Evolutionary conservation across 2,329 filamentous ascomycete genomes (phyloP).

Genomic region (Diaporthe helianthi): DNA sequence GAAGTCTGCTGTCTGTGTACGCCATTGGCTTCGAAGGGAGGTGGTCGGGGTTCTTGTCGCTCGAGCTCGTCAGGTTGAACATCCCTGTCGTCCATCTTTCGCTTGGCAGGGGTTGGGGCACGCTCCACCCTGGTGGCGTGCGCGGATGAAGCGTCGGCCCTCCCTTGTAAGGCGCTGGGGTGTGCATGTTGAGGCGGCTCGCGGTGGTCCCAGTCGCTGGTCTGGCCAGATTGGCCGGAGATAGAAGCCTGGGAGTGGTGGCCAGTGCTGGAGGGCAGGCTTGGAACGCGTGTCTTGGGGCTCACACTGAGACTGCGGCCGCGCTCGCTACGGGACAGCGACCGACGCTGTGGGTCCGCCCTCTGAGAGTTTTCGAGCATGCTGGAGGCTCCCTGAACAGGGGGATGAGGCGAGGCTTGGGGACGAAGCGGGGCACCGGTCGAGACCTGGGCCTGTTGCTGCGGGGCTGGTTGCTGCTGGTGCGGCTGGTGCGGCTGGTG

Average conservation of each 20-base stretch:
- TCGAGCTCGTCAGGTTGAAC: conserved; percentile 60
- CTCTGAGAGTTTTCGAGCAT: conserved; percentile 49
- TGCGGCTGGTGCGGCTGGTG: conserved; percentile 15
- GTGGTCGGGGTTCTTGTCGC: conserved; percentile 54
- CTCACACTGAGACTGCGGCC: conserved; percentile 78
- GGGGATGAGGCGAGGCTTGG: conserved; percentile 41
- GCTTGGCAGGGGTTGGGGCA: conserved; percentile 52
- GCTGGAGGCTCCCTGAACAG: conserved; percentile 51
- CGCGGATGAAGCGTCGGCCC: conserved; percentile 38
- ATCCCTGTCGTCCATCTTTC: conserved; percentile 57
- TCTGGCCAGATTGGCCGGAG: conserved; percentile 34
- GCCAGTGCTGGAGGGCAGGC: conserved; percentile 54
- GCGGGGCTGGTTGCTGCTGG: not conserved
- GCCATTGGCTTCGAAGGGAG: conserved; percentile 59
- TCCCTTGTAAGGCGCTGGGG: conserved; percentile 31
- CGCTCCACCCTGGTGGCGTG: conserved; percentile 39
- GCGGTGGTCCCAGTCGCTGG: conserved; percentile 32
- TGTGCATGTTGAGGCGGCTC: conserved; percentile 38
- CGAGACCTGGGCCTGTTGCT: conserved; percentile 35
- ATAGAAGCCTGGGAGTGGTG: conserved; percentile 37
- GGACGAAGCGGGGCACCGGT: conserved; percentile 35
- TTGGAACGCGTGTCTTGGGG: conserved; percentile 73
- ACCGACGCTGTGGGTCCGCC: conserved; percentile 54
- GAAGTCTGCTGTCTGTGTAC: conserved; percentile 37
- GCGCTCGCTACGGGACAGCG: conserved; percentile 66